phyloP scores from a whole-genome alignment of 345 rosid genomes.

The Cardamine resedifolia region DNA sequence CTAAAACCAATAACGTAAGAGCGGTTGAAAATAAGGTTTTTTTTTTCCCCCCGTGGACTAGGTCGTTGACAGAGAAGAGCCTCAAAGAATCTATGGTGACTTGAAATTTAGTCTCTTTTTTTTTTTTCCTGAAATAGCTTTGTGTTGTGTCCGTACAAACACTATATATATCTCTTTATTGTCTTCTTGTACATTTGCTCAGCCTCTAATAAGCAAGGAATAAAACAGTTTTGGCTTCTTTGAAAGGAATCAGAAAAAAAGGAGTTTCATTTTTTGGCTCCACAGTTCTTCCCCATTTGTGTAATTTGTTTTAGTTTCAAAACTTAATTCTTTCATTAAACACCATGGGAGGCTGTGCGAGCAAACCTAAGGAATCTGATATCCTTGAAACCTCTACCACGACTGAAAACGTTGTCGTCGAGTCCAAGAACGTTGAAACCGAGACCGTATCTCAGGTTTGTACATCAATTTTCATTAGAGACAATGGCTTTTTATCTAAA shows the following conservation, averaged over 20 bases:
- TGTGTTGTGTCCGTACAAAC: conserved; percentile 4
- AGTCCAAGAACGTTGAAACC: conserved; percentile 34
- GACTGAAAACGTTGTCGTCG: conserved; percentile 26
- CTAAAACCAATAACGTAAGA: conserved; percentile 9
- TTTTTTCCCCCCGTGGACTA: not conserved
- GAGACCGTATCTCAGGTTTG: conserved; percentile 30
- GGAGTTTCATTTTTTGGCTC: conserved; percentile 34
- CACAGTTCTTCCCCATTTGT: conserved; percentile 40
- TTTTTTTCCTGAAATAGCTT: conserved; percentile 30
- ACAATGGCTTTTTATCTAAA: not conserved
- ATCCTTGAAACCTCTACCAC: conserved; percentile 29
- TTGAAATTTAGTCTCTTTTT: conserved; percentile 22
- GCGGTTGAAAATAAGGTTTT: conserved; percentile 12
- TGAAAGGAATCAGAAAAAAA: conserved; percentile 22
- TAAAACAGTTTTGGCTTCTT: conserved; percentile 19
- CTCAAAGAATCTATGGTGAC: conserved; percentile 33
- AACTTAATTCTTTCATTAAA: conserved; percentile 1
- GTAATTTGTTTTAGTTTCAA: conserved; percentile 17
- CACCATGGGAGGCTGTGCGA: conserved; percentile 45
- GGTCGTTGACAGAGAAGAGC: conserved; percentile 33
- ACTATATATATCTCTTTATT: conserved; percentile 27
- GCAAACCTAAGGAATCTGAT: conserved; percentile 44
- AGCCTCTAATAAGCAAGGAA: conserved; percentile 29
- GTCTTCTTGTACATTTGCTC: conserved; percentile 31
- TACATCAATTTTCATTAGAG: conserved; percentile 1